Percentiles rank a stretch among this genome's conserved stretches.
Evolutionary conservation across 2,329 filamentous ascomycete species (phyloP).

Genomic region (Epichloe sibirici): DNA sequence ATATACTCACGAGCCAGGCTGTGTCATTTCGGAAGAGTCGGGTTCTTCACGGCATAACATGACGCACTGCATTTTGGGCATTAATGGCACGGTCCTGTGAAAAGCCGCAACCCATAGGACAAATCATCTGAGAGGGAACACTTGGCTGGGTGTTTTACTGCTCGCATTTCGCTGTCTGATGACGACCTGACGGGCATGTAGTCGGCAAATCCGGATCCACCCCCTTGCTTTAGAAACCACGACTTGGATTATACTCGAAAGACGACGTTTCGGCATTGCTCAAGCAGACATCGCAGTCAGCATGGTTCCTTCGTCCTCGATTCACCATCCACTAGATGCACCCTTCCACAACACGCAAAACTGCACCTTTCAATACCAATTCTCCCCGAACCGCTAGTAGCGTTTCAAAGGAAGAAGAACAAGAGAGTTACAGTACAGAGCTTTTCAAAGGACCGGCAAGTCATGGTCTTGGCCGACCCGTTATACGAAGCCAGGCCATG

Average conservation of each 20-base stretch:
- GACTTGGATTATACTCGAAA: no score
- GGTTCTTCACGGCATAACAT: constrained; percentile 1
- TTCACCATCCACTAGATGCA: background rate
- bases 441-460: background rate
- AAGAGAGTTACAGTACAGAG: no score
- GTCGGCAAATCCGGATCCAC: no score
- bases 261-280: no score
- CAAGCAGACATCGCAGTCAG: no score
- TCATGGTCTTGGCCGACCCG: background rate
- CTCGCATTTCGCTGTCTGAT: background rate
- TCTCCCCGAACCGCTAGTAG: no score
- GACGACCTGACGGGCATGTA: no score
- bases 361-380: no score
- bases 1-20: background rate
- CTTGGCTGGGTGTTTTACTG: background rate
- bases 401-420: background rate
- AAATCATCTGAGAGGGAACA: no score
- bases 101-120: background rate
- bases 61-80: background rate
- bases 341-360: background rate
- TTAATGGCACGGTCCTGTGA: background rate
- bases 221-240: no score
- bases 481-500: background rate
- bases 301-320: background rate
- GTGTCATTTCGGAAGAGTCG: background rate